These are phyloP conservation scores for Terana coerulea DNA, from an alignment of 768 basidiomycete species.

Conservation along the genomic window DNA sequence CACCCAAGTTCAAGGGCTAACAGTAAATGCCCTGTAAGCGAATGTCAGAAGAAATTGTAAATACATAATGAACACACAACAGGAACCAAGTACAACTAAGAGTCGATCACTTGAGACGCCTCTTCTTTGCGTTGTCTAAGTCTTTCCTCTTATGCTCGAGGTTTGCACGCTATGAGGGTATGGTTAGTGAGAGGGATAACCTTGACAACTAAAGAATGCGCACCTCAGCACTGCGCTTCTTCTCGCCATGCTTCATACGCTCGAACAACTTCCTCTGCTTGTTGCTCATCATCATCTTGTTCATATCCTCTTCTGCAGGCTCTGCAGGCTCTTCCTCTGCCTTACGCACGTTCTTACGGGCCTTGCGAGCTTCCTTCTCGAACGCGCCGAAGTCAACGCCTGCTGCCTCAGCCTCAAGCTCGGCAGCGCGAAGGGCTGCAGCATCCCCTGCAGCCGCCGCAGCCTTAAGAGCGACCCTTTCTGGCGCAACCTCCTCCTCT, in stretches of 20 bases:
- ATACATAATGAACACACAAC: not conserved
- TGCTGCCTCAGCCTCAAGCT: constrained; percentile 87
- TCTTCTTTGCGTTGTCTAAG: constrained; percentile 26
- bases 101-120: constrained; percentile 4
- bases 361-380: constrained; percentile 68
- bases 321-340: constrained; percentile 26
- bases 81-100: not conserved
- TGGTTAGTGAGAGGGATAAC: constrained; percentile 12
- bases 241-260: constrained; percentile 85
- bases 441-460: constrained; percentile 47
- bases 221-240: constrained; percentile 77
- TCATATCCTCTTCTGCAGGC: constrained; percentile 73
- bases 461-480: constrained; percentile 27
- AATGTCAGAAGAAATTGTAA: not conserved
- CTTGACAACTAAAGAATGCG: constrained; percentile 23
- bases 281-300: constrained; percentile 98
- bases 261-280: constrained; percentile 92
- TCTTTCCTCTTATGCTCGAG: constrained; percentile 24
- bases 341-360: constrained; percentile 40
- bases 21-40: not conserved
- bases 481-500: constrained; percentile 24
- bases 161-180: constrained; percentile 20
- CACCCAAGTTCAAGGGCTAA: not conserved
- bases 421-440: constrained; percentile 76
- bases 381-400: constrained; percentile 80